Evolutionary conservation across 441 rosid species (phyloP), one percentile per base, ranked within the genome.

Genomic region (Omphalea diandra): DNA sequence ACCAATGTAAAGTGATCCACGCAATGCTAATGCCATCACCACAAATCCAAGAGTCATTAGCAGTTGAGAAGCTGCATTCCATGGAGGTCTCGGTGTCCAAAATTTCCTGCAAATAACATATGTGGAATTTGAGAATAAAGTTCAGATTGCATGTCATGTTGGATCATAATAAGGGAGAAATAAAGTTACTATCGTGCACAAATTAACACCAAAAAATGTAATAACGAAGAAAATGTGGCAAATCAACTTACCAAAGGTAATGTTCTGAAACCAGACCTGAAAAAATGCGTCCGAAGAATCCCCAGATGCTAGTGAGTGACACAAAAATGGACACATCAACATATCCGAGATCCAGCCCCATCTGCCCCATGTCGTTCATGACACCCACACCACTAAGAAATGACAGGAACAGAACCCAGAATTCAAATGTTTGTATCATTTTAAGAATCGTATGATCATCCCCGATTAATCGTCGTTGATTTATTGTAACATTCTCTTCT

Each of bases 341-440:
- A 76, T 84, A 87, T 14, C 93, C 96, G 60, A 87, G 90, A 4
- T 93, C 87, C 55, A 78, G 72, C 1, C 93, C 96, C 7, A 92
- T 92, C 73, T 92, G 97, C 18, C 90, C 96, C 96, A 88, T 83
- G 66, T 92, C 90, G 73, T 91, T 90, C 88, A 87, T 86, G 35
- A 90, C 93, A 0, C 97, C 97, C 0, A 90, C 96, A 7, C 97
- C 97, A 69, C 88, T 85, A 8, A 91, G 64, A 63, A 91, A 91
- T 52, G 97, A 88, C 10, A 77, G 50, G 18, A 91, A 91, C 35
- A 91, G 50, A 36, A 91, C 65, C 97, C 97, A 91, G 70, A 91
- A 88, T 56, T 91, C 97, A 49, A 72, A 64, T 11, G 92, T 90
- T 78, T 31, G 54, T 71, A 88, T 15, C 47, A 84, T 87, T 70